Conservation (phyloP, 805 yeast species). For the Yamadazyma tumulicola region DNA sequence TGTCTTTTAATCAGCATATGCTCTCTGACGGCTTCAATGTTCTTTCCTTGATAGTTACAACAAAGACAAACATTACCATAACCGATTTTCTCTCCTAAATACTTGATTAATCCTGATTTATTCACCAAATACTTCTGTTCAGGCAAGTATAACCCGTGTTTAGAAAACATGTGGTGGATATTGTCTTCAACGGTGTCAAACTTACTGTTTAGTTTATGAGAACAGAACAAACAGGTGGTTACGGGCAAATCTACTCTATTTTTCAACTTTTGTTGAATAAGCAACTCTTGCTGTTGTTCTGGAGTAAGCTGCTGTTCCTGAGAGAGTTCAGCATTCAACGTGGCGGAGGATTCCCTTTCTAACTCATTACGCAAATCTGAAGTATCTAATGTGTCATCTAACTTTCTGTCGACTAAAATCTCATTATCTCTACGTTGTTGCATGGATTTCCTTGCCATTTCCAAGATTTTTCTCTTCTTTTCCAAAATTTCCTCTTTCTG, state of each 20-base stretch:
- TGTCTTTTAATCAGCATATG: slow-evolving; percentile 87
- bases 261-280: slow-evolving; percentile 43
- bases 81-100: slow-evolving; percentile 76
- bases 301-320: slow-evolving; percentile 7
- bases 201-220: slow-evolving; percentile 27
- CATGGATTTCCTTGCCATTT: slow-evolving; percentile 44
- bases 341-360: not conserved
- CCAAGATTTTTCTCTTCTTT: slow-evolving; percentile 47
- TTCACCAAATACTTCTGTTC: slow-evolving; percentile 69
- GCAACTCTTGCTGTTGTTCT: slow-evolving; percentile 36
- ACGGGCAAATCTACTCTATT: slow-evolving; percentile 47
- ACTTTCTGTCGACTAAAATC: slow-evolving; percentile 5
- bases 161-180: slow-evolving; percentile 69
- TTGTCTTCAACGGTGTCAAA: slow-evolving; percentile 41
- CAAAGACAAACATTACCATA: slow-evolving; percentile 79
- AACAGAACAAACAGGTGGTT: slow-evolving; percentile 51
- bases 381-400: slow-evolving; percentile 4
- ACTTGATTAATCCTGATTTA: slow-evolving; percentile 65
- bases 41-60: slow-evolving; percentile 82
- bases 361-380: slow-evolving; percentile 6
- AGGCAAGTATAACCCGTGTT: slow-evolving; percentile 86
- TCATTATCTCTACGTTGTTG: slow-evolving; percentile 11
- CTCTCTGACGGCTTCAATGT: slow-evolving; percentile 80
- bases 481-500: slow-evolving; percentile 49
- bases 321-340: not conserved